phyloP scores from a whole-genome alignment of 495 filamentous ascomycete species.

The Xylaria sp. region DNA sequence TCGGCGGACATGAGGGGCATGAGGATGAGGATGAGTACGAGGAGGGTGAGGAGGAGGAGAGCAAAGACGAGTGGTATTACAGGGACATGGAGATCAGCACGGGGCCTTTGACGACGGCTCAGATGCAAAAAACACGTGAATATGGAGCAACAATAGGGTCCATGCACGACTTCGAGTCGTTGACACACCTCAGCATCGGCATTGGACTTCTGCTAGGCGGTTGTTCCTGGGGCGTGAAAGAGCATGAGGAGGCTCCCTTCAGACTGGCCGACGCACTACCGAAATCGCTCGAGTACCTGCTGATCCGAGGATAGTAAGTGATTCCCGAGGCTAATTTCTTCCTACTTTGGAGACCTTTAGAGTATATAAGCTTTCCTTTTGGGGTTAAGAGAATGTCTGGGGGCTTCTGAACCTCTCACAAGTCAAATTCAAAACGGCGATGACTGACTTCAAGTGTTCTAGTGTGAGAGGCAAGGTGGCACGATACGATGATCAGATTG shows the following conservation, averaged over 20 bases:
- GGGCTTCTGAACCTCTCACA: no score
- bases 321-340: no score
- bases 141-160: conserved; percentile 8
- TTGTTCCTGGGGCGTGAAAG: background rate
- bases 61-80: background rate
- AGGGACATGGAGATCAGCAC: conserved; percentile 6
- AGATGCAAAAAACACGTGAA: background rate
- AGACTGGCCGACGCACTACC: conserved; percentile 1
- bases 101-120: background rate
- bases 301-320: background rate
- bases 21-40: background rate
- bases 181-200: conserved; percentile 6
- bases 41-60: background rate
- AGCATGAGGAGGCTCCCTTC: background rate
- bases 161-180: conserved; percentile 5
- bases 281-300: background rate
- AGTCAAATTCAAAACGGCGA: no score
- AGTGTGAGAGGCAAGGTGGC: background rate
- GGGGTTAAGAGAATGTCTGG: no score
- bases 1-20: background rate
- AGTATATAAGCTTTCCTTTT: no score
- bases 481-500: background rate
- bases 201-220: background rate
- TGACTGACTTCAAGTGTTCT: no score
- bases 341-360: no score